Conservation (phyloP, 305 asterid genomes). For the Galium porrigens region DNA sequence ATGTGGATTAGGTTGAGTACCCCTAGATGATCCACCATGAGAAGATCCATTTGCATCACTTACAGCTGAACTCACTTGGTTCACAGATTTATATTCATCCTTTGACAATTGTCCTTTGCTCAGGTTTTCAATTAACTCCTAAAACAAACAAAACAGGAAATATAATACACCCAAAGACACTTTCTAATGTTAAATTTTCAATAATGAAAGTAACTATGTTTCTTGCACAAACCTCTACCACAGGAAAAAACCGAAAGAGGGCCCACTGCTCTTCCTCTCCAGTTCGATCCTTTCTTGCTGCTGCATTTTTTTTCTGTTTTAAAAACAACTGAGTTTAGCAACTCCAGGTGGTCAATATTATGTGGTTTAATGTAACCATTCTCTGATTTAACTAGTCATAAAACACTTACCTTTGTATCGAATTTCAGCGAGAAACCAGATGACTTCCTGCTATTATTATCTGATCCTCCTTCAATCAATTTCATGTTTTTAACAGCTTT, state of each 20-base stretch:
- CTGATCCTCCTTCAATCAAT: constrained; percentile 45
- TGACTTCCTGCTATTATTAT: constrained; percentile 40
- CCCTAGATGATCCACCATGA: constrained; percentile 31
- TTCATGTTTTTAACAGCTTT: constrained; percentile 76
- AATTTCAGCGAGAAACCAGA: constrained; percentile 74
- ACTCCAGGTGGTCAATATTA: constrained; percentile 23
- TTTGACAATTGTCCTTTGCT: constrained; percentile 59
- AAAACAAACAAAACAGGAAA: constrained; percentile 17
- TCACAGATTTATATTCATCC: constrained; percentile 70
- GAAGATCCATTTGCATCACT: constrained; percentile 23
- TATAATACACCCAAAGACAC: neutral
- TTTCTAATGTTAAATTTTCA: neutral
- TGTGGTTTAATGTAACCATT: neutral
- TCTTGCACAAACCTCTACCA: constrained; percentile 53
- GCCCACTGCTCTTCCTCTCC: constrained; percentile 93
- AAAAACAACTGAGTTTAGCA: constrained; percentile 23
- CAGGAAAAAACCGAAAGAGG: constrained; percentile 74
- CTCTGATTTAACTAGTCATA: constrained; percentile 1
- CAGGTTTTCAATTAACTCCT: constrained; percentile 79
- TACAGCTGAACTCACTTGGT: constrained; percentile 28
- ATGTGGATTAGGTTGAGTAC: constrained; percentile 42
- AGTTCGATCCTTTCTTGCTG: constrained; percentile 75
- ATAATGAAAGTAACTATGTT: neutral
- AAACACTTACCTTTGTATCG: constrained; percentile 62
- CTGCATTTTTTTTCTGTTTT: constrained; percentile 60